A percentile compares a stretch with the other conserved stretches of the same genome.
phyloP scores from a whole-genome alignment of 257 asterid species.

The Solanum verrucosum region DNA sequence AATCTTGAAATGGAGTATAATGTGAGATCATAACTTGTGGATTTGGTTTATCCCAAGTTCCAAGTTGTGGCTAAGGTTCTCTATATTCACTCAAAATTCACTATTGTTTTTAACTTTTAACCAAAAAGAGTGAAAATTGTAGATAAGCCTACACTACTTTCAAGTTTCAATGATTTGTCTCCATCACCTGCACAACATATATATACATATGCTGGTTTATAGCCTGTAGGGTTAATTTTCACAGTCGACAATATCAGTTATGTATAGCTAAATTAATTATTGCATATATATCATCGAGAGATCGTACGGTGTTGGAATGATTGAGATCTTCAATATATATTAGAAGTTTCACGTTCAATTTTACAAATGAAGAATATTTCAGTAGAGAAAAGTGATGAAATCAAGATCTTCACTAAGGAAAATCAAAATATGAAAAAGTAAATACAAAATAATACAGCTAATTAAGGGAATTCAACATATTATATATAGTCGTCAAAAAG shows the following conservation, averaged over 20 bases:
- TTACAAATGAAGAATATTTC: neutral
- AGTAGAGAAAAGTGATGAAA: neutral
- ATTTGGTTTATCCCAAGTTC: neutral
- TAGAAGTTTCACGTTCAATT: neutral
- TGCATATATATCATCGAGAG: neutral
- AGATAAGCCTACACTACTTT: neutral
- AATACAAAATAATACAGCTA: neutral
- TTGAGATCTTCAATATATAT: neutral
- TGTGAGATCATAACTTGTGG: constrained; percentile 1
- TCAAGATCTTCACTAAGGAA: neutral
- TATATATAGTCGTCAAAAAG: neutral
- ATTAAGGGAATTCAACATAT: neutral
- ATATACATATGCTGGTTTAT: neutral
- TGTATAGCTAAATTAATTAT: neutral
- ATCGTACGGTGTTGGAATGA: neutral
- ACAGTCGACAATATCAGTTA: neutral
- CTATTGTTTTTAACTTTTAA: neutral
- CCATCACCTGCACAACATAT: neutral
- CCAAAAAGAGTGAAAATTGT: neutral
- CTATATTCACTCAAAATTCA: neutral
- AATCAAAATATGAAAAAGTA: neutral
- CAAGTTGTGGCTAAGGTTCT: neutral
- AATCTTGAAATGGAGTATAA: neutral
- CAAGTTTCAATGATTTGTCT: neutral
- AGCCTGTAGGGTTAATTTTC: neutral